phyloP scores from a whole-genome alignment of 495 filamentous ascomycete species.

The Pseudevernia furfuracea region DNA sequence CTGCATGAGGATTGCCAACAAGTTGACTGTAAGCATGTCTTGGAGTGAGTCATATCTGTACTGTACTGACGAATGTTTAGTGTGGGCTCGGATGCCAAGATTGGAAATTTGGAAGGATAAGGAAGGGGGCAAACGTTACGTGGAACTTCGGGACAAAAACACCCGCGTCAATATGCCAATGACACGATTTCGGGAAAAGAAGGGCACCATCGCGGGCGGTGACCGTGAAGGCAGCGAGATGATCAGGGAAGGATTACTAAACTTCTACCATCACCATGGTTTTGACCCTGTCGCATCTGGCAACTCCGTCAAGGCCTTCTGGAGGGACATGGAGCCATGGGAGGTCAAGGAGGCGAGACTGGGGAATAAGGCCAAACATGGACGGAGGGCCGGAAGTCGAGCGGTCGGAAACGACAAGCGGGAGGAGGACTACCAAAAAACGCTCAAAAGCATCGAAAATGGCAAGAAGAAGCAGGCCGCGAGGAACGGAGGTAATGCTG shows the following conservation, averaged over 20 bases:
- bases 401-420: background rate
- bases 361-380: background rate
- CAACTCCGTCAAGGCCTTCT: background rate
- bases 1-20: background rate
- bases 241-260: background rate
- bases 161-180: background rate
- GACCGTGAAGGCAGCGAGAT: background rate
- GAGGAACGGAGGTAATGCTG: background rate
- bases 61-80: background rate
- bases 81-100: background rate
- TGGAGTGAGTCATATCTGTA: background rate
- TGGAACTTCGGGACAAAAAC: background rate
- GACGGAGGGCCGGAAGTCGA: background rate
- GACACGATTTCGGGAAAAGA: background rate
- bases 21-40: background rate
- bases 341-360: background rate
- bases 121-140: too few relatives aligned
- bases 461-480: background rate
- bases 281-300: background rate
- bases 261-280: background rate
- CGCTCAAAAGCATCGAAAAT: background rate
- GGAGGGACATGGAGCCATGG: background rate
- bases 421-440: background rate
- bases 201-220: background rate
- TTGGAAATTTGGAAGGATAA: too few relatives aligned